Percentiles rank a stretch among this genome's conserved stretches.
Conservation (phyloP, 768 basidiomycete genomes). For the Boletus fagicola region DNA sequence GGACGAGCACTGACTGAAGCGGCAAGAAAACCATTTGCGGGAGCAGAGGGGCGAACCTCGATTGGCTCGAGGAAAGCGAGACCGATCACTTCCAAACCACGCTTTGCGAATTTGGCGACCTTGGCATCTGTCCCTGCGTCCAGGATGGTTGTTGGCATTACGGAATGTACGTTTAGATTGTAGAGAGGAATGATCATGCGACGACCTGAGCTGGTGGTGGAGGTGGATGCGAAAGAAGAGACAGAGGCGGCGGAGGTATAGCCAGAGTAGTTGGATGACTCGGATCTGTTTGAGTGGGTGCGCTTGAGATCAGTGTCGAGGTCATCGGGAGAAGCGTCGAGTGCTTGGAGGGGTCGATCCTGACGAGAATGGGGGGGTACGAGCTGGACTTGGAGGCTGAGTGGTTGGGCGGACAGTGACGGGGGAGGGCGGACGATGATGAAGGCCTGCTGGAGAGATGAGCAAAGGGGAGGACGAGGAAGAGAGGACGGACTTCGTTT, state of each 20-base stretch:
- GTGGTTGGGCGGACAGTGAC: conserved; percentile 76
- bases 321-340: conserved; percentile 40
- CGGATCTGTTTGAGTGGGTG: conserved; percentile 50
- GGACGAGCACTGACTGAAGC: conserved; percentile 26
- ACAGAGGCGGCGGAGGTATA: conserved; percentile 47
- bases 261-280: conserved; percentile 43
- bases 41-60: conserved; percentile 55
- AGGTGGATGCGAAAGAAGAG: conserved; percentile 41
- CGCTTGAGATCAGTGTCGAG: conserved; percentile 28
- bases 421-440: conserved; percentile 91
- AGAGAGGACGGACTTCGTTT: conserved; percentile 44
- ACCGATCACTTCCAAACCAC: conserved; percentile 75
- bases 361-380: conserved; percentile 57
- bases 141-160: conserved; percentile 80
- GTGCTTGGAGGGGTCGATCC: conserved; percentile 43
- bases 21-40: conserved; percentile 11
- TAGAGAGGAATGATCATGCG: conserved; percentile 83
- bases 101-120: conserved; percentile 71
- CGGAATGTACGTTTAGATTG: conserved; percentile 85
- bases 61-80: conserved; percentile 78
- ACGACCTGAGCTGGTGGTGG: conserved; percentile 48
- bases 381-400: conserved; percentile 91
- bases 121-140: conserved; percentile 89
- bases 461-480: conserved; percentile 6
- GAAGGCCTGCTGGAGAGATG: conserved; percentile 59